Conservation (phyloP, 1,284 basidiomycete species). For the Marasmius sp. region DNA sequence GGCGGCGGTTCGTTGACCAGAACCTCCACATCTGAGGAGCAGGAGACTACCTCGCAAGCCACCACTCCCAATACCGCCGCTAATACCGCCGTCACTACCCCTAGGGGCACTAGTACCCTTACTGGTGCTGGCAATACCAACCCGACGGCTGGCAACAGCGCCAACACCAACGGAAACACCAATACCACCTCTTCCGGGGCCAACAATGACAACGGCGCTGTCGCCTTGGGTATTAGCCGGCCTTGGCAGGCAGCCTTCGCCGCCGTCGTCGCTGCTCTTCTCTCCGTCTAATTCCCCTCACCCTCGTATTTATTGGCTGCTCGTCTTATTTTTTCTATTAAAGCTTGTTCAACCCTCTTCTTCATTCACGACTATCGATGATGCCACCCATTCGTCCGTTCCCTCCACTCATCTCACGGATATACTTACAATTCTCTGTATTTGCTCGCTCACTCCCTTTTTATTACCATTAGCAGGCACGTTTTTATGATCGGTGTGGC, state of each 20-base stretch:
- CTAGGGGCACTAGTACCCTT: background rate
- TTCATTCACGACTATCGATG: no score
- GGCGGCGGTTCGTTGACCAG: background rate
- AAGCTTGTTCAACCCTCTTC: no score
- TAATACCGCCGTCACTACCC: background rate
- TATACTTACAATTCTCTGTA: no score
- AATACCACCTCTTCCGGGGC: background rate
- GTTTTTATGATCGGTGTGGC: no score
- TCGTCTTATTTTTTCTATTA: no score
- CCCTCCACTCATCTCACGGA: no score
- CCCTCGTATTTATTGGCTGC: no score
- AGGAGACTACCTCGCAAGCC: background rate
- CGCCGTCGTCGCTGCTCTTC: background rate
- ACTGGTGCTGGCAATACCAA: background rate
- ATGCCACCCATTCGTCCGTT: no score
- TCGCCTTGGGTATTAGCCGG: background rate
- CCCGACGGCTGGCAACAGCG: background rate
- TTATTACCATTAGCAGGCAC: no score
- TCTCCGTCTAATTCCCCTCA: background rate
- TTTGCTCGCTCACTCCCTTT: no score
- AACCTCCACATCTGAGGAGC: background rate
- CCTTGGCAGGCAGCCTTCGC: background rate
- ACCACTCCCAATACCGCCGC: background rate
- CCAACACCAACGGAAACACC: background rate
- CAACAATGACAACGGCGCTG: background rate